These are phyloP conservation scores for Fraxinus sp. DNA, from an alignment of 305 asterid species.

Conservation along the genomic window DNA sequence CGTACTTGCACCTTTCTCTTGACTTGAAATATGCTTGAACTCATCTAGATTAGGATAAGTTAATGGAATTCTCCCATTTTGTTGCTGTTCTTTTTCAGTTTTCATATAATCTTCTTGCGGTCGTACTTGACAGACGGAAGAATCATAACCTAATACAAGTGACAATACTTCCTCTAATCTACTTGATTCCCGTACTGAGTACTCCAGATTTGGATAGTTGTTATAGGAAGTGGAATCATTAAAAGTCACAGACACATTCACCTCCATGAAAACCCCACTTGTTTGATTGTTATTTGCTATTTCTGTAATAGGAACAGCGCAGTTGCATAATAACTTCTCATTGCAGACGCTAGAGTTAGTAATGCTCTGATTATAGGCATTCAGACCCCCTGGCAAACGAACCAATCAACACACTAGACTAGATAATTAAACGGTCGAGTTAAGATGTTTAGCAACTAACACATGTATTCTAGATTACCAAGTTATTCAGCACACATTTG, in stretches of 20 bases:
- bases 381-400: slow-evolving; percentile 54
- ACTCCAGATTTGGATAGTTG: slow-evolving; percentile 27
- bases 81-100: slow-evolving; percentile 31
- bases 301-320: slow-evolving; percentile 35
- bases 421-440: background rate
- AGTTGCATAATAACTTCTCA: slow-evolving; percentile 30
- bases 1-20: slow-evolving; percentile 43
- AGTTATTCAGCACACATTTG: slow-evolving; percentile 5
- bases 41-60: slow-evolving; percentile 76
- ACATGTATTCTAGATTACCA: background rate
- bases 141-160: slow-evolving; percentile 45
- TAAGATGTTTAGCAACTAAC: slow-evolving; percentile 1
- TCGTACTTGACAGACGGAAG: slow-evolving; percentile 44
- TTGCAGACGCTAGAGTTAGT: slow-evolving; percentile 31
- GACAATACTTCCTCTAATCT: slow-evolving; percentile 52
- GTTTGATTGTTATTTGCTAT: slow-evolving; percentile 33
- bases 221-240: slow-evolving; percentile 29
- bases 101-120: slow-evolving; percentile 27
- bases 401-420: slow-evolving; percentile 17
- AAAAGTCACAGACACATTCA: slow-evolving; percentile 34
- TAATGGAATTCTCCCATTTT: slow-evolving; percentile 47
- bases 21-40: slow-evolving; percentile 60
- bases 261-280: slow-evolving; percentile 27
- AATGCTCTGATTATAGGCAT: slow-evolving; percentile 39
- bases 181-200: slow-evolving; percentile 40